Base-by-base conservation (phyloP, 2,329 filamentous ascomycete genomes). In the Stromatinia cepivora region DNA sequence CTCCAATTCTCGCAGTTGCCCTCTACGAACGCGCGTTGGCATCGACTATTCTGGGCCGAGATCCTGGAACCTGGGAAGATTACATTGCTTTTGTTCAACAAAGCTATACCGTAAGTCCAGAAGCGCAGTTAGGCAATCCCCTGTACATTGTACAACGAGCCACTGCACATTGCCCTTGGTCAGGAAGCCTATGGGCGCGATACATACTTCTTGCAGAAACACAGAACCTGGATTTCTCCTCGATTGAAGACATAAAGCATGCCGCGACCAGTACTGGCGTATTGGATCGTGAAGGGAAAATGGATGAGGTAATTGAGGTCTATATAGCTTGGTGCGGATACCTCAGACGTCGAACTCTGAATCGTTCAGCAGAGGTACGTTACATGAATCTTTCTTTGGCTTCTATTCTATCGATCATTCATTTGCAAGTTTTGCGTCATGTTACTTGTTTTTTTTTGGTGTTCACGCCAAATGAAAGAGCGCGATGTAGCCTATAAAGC, bases 321-420 rank as follows among this genome's bases (percentile, higher is more conserved):
- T 93, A 97, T 77, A 89, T 92, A 66, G 91, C 94, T 0, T 99
- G 95, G 95, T 97, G 94, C 77, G 93, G 93, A 63, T 98, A 94
- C 75, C 85, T 99, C 28, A 93, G 94, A 73, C 90, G 95, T 34
- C 39, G 39, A 42, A 42, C 39, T 17, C 39, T 42, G 5, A 42
- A 42, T 42, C 39, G 39, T 42, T 15, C 39, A 42, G 39, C 13
- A 42, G 39, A 42, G 39, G 39, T 42, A 42, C 39, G 39, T 42
- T 42, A 17, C 39, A 42, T 17, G 39, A 42, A 17, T 15, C 11
- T 42, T 42, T 42, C 39, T 42, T 42, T 42, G 4, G 6, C 17
- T 42, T 42, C 15, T 17, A 42, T 17, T 42, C 39, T 42, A 42
- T 42, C 13, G 6, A 42, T 42, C 39, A 42, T 42, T 17, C 39